Evolutionary conservation across 768 basidiomycete species (phyloP), one percentile per base, ranked within the genome.

Genomic region (Lactarius sanguifluus): DNA sequence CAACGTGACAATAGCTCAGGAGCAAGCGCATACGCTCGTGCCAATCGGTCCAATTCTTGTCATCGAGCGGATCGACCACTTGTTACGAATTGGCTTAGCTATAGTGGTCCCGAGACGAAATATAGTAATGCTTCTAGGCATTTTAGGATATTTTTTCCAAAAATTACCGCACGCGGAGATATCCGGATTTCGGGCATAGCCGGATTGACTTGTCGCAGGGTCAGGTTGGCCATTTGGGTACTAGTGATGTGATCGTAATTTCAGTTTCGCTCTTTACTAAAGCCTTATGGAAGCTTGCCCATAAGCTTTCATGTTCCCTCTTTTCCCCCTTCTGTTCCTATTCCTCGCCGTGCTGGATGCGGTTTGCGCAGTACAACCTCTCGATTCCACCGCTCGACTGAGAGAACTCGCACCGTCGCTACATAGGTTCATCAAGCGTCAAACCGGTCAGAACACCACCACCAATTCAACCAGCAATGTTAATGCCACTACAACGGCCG

Each of bases 351-450:
- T 67, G n/a, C 54, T 71, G 43, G 57, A 64, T 59, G 64, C 57
- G 61, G 62, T 47, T 36, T 45, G 59, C 30, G 64, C 68, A 23
- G 54, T 34, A 30, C 62, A 40, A 2, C 57, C 28, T 7, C 47
- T 20, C 57, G 16, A 28, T 38, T 25, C 54, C 23, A 25, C 54
- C n/a, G 32, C 41, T 45, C 64, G 57, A 36, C 64, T 36, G 23
- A 52, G 25, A 25, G 23, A 6, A 28, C 36, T 36, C 18, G 40
- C 64, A 32, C 47, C 58, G 15, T 60, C 59, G 25, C 57, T 69
- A 23, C 68, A 58, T 16, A 50, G 59, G 41, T n/a, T 56, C 13
- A 45, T 69, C 34, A 59, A 62, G 18, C 70, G 70, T 30, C 70
- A 70, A 34, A 20, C 68, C 5, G 5, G 34, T 3, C 45, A 58